phyloP scores from a whole-genome alignment of 345 rosid genomes.

The Kernera saxatilis region DNA sequence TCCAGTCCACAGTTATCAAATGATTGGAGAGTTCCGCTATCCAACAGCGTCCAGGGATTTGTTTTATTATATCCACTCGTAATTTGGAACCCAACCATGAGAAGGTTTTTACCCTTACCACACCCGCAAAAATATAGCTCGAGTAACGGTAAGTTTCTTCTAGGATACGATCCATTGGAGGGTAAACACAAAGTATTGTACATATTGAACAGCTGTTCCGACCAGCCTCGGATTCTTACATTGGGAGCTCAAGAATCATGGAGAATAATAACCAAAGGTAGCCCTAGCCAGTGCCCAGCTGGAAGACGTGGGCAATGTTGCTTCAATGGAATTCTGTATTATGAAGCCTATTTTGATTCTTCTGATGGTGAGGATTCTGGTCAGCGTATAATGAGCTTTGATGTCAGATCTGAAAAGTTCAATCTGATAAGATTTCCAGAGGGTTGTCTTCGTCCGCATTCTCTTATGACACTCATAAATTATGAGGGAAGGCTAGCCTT shows the following conservation, averaged over 20 bases:
- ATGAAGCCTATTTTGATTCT: neutral
- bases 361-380: neutral
- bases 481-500: conserved; percentile 2
- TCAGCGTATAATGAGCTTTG: neutral
- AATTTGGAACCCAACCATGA: neutral
- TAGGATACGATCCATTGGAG: neutral
- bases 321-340: neutral
- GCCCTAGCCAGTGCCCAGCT: too few relatives aligned
- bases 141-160: too few relatives aligned
- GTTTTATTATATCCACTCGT: too few relatives aligned
- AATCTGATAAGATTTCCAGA: neutral
- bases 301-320: neutral
- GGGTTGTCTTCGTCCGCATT: fast-evolving
- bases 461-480: neutral
- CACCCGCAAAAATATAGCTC: neutral
- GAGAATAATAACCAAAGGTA: neutral
- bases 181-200: neutral
- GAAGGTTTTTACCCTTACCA: neutral
- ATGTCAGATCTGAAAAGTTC: neutral
- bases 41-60: neutral
- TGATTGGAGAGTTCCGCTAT: too few relatives aligned
- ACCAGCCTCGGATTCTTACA: neutral
- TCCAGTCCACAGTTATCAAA: neutral
- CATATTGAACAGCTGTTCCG: neutral
- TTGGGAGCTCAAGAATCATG: neutral